phyloP scores from a whole-genome alignment of 768 basidiomycete genomes.

The Boletus pseudo-olivaceus region DNA sequence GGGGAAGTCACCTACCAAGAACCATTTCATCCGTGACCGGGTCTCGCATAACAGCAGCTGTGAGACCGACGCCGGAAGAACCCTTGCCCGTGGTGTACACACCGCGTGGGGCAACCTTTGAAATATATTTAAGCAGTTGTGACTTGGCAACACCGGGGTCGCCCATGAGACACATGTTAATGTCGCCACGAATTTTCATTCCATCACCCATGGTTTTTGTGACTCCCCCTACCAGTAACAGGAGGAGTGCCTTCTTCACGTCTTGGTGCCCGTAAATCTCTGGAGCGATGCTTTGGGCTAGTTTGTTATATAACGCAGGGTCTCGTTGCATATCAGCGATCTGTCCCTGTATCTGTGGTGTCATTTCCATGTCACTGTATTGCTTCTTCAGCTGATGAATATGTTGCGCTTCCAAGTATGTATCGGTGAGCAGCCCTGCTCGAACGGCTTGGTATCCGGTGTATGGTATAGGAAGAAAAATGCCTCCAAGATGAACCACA shows the following conservation, averaged over 20 bases:
- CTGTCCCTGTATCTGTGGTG: conserved; percentile 71
- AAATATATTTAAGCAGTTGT: conserved; percentile 95
- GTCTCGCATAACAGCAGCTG: conserved; percentile 98
- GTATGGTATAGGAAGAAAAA: conserved; percentile 96
- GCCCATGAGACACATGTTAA: conserved; percentile 98
- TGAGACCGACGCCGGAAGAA: conserved; percentile 97
- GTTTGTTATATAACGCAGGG: conserved; percentile 77
- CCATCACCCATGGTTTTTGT: conserved; percentile 95
- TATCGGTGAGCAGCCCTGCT: conserved; percentile 94
- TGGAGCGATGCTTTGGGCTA: conserved; percentile 93
- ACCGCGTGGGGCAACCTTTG: conserved; percentile 95
- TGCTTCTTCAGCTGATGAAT: conserved; percentile 96
- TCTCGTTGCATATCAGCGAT: conserved; percentile 70
- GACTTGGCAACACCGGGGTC: conserved; percentile 99
- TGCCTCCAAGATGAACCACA: conserved; percentile 91
- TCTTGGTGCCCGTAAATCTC: conserved; percentile 98
- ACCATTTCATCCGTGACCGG: conserved; percentile 99
- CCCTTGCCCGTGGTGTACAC: conserved; percentile 99
- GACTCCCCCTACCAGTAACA: conserved; percentile 93
- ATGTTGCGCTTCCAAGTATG: conserved; percentile 89
- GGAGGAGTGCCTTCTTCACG: conserved; percentile 92
- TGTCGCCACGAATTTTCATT: conserved; percentile 97
- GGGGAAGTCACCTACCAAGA: conserved; percentile 60
- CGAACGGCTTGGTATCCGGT: conserved; percentile 96
- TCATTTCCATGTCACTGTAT: conserved; percentile 91